phyloP scores from a whole-genome alignment of 129 eudicot species.

The Dittrichia graveolens region DNA sequence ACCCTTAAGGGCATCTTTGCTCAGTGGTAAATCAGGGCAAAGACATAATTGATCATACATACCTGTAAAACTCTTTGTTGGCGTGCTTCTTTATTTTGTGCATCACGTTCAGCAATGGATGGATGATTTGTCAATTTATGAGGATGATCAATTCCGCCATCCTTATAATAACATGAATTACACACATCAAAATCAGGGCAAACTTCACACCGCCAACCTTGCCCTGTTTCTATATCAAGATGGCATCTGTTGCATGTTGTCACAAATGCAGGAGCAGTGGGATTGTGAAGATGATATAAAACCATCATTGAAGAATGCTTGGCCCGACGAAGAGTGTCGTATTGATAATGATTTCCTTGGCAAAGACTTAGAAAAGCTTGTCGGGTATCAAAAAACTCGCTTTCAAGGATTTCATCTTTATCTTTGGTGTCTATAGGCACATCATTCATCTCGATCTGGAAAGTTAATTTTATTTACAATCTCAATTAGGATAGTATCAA shows the following conservation, averaged over 20 bases:
- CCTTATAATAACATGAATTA: slow-evolving; percentile 69
- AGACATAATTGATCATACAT: neutral
- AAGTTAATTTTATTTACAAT: slow-evolving; percentile 17
- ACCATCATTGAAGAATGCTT: slow-evolving; percentile 99
- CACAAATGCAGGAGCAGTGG: slow-evolving; percentile 93
- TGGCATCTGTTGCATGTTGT: slow-evolving; percentile 66
- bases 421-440: slow-evolving; percentile 78
- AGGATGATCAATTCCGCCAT: slow-evolving; percentile 84
- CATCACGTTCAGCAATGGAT: slow-evolving; percentile 76
- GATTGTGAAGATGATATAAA: slow-evolving; percentile 92
- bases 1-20: no score
- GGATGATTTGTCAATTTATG: slow-evolving; percentile 83
- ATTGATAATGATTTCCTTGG: slow-evolving; percentile 93
- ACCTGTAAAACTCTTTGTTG: slow-evolving; percentile 83
- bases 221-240: slow-evolving; percentile 90
- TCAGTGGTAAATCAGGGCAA: no score
- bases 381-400: slow-evolving; percentile 84
- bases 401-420: slow-evolving; percentile 84
- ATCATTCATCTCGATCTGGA: slow-evolving; percentile 66
- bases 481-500: neutral
- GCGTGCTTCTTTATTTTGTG: slow-evolving; percentile 92
- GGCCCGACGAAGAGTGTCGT: slow-evolving; percentile 93
- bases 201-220: slow-evolving; percentile 97
- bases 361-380: slow-evolving; percentile 92
- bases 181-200: slow-evolving; percentile 93